A percentile compares a stretch with the other conserved stretches of the same genome.
Conservation (phyloP, 306 rosid genomes). For the Lathyrus tuberosus region DNA sequence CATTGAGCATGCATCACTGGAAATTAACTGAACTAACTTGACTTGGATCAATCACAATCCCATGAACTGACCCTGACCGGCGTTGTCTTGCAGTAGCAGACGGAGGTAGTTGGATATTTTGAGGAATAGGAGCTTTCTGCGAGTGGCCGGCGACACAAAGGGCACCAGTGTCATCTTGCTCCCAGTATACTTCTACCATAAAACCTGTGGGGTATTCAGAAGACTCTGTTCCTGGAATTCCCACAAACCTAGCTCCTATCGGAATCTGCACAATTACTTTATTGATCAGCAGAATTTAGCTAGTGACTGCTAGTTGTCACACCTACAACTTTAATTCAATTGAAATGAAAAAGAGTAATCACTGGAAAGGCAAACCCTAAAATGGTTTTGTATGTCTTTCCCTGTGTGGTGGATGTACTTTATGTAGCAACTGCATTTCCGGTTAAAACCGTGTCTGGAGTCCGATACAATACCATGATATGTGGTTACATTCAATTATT, state of each 20-base stretch:
- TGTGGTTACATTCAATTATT: not conserved
- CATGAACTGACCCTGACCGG: conserved; percentile 41
- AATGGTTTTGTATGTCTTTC: not conserved
- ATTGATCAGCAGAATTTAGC: conserved; percentile 25
- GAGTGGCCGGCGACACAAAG: conserved; percentile 77
- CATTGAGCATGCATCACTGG: conserved; percentile 34
- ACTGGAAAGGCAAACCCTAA: conserved; percentile 1
- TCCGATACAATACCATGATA: not conserved
- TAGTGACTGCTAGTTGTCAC: not conserved
- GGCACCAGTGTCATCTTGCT: conserved; percentile 77
- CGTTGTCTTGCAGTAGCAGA: conserved; percentile 40
- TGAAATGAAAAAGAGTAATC: conserved; percentile 2
- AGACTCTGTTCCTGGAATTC: conserved; percentile 77
- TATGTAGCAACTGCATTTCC: not conserved
- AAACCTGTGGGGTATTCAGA: conserved; percentile 64
- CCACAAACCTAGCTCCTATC: conserved; percentile 73
- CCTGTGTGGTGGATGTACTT: not conserved
- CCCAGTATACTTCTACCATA: conserved; percentile 89
- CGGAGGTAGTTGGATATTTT: conserved; percentile 36
- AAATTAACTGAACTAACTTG: conserved; percentile 41
- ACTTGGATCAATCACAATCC: conserved; percentile 62
- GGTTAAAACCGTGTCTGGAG: not conserved
- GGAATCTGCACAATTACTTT: conserved; percentile 60
- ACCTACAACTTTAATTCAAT: not conserved
- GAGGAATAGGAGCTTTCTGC: conserved; percentile 53